Evolutionary conservation across 2,329 filamentous ascomycete species (phyloP).

Genomic region (Mycosphaerella arachidis): DNA sequence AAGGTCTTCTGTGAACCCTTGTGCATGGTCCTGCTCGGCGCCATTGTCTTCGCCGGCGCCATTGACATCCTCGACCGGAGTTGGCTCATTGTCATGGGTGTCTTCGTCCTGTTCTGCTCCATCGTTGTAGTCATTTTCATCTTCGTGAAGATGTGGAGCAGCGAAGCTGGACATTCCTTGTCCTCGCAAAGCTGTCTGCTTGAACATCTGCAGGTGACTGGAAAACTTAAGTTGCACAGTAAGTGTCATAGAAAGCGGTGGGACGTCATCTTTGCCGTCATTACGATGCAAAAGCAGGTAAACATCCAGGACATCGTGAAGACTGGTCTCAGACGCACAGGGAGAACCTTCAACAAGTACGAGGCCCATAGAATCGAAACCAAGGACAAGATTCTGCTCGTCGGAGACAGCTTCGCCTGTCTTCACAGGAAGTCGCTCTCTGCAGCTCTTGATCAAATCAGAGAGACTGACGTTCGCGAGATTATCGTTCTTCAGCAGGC

Average conservation of each 20-base stretch:
- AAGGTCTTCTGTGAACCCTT: slow-evolving; percentile 2
- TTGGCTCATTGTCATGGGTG: background rate
- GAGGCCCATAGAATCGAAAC: slow-evolving; percentile 52
- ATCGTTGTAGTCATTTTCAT: slow-evolving; percentile 15
- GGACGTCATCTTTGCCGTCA: slow-evolving; percentile 51
- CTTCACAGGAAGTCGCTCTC: slow-evolving; percentile 49
- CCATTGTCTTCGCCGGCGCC: background rate
- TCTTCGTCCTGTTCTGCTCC: slow-evolving; percentile 13
- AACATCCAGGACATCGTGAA: slow-evolving; percentile 56
- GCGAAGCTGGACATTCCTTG: slow-evolving; percentile 52
- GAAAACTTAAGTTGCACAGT: slow-evolving; percentile 51
- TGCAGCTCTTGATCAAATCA: slow-evolving; percentile 48
- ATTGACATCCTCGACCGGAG: slow-evolving; percentile 1
- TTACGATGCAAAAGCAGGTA: slow-evolving; percentile 57
- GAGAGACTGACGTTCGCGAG: slow-evolving; percentile 51
- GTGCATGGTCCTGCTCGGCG: background rate
- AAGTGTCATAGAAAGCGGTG: slow-evolving; percentile 54
- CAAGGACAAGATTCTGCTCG: slow-evolving; percentile 55
- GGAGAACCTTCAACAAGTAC: slow-evolving; percentile 54
- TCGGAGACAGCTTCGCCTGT: slow-evolving; percentile 51
- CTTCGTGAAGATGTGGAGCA: slow-evolving; percentile 19
- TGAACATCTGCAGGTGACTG: slow-evolving; percentile 50
- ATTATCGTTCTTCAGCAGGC: slow-evolving; percentile 54
- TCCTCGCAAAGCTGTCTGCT: slow-evolving; percentile 51
- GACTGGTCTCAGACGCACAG: slow-evolving; percentile 46